Base-by-base conservation (phyloP, 352 stramenopile species). In the Globisporangium takayamanum region DNA sequence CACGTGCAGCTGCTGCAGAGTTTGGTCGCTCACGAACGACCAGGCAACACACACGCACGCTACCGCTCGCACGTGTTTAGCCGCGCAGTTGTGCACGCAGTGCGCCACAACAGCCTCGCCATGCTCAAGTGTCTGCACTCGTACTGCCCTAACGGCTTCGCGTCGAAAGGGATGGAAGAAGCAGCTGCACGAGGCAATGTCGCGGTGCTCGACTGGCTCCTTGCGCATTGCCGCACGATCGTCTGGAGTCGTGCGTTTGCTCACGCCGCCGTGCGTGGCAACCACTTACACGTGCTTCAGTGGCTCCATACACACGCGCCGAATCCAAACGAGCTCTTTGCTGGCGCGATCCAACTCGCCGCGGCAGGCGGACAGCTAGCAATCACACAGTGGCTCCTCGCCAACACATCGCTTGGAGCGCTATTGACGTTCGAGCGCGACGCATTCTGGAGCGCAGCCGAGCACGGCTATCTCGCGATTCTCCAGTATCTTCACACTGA, bases 1-100 rank as follows among this genome's bases (percentile, higher is more conserved):
- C 18, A 28, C 30, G 49, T 54, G 49, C 49, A 44, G 49, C 16
- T 54, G 28, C 49, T 54, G 26, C 49, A 20, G 18, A 28, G 30
- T 10, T 6, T 54, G 16, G 6, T 54, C 18, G 46, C 46, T 18
- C 49, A 18, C 30, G 18, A 54, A 18, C 15, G 10, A 16, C 12
- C 49, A 18, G 30, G 28, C 28, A 28, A 6, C 1, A 20, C 28
- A 10, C 26, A 11, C 10, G 15, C 16, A 14, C 50, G 25, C 15
- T 8, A 45, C 30, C 50, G 50, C 16, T 7, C 18, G 18, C 33
- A 30, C 49, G 28, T 45, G 0, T 55, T 55, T 15, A 36, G 30
- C 8, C 50, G 30, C 30, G 30, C 50, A 25, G 10, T 30, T 20
- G 50, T 28, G 2, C 16, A 36, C 8, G 50, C 50, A 16, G 30